These are phyloP conservation scores for Phialophora macrospora DNA, from an alignment of 2,329 filamentous ascomycete species.

Conservation along the genomic window DNA sequence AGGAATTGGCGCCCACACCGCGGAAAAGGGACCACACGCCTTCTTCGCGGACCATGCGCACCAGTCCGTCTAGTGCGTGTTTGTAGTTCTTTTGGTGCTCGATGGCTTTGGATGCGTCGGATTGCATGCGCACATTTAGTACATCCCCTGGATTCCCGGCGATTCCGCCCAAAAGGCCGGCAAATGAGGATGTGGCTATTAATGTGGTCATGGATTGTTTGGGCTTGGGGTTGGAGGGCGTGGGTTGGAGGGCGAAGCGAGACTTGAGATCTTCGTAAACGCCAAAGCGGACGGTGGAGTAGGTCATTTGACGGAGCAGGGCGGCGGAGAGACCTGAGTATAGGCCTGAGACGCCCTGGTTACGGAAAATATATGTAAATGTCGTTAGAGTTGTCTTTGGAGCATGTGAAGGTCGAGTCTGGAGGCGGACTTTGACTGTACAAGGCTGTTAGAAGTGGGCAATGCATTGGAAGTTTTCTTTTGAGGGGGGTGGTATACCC, in stretches of 20 bases:
- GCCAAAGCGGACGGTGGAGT: constrained; percentile 94
- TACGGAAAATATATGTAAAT: constrained; percentile 77
- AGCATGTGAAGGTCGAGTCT: constrained; percentile 77
- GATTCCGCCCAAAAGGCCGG: constrained; percentile 86
- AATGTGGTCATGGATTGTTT: constrained; percentile 70
- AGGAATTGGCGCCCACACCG: constrained; percentile 69
- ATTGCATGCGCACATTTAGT: constrained; percentile 97
- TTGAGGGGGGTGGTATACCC: constrained; percentile 57
- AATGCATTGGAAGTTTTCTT: constrained; percentile 1
- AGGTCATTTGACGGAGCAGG: constrained; percentile 89
- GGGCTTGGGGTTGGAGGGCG: constrained; percentile 46
- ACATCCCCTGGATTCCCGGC: constrained; percentile 95
- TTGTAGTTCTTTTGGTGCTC: constrained; percentile 83
- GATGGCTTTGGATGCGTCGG: constrained; percentile 76
- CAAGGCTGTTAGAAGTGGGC: constrained; percentile 12
- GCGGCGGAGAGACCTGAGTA: constrained; percentile 93
- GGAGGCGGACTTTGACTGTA: constrained; percentile 77
- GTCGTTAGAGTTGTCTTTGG: constrained; percentile 84
- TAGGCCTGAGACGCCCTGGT: constrained; percentile 76
- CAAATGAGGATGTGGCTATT: constrained; percentile 77
- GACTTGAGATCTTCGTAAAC: constrained; percentile 93
- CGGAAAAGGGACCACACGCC: constrained; percentile 77
- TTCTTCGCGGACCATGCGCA: constrained; percentile 86
- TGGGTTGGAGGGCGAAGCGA: constrained; percentile 59
- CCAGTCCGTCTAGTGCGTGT: constrained; percentile 82